Percentiles rank a stretch among this genome's conserved stretches.
phyloP scores from a whole-genome alignment of 164 flowering plant species.

The Vitis cinerea region DNA sequence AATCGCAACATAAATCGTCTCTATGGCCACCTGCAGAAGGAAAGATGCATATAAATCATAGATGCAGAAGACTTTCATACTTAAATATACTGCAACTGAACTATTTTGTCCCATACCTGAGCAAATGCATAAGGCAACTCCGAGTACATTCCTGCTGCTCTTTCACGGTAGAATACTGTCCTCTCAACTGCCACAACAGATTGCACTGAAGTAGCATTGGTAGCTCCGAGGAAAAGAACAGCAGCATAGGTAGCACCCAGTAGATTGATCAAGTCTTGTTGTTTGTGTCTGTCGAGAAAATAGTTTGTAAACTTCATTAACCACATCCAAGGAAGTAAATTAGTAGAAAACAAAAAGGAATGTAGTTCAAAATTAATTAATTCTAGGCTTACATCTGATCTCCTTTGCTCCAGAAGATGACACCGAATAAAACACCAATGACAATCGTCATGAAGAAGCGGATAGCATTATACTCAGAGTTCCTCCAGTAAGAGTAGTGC shows the following conservation, averaged over 20 bases:
- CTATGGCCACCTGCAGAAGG: constrained; percentile 44
- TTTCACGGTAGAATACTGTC: no score
- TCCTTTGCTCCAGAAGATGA: constrained; percentile 57
- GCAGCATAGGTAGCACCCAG: constrained; percentile 59
- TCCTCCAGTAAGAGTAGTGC: constrained; percentile 61
- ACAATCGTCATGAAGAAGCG: constrained; percentile 44
- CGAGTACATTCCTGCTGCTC: constrained; percentile 3
- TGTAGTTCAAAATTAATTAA: background rate
- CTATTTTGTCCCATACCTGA: no score
- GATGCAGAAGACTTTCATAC: no score
- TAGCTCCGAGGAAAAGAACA: constrained; percentile 49
- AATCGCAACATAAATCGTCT: constrained; percentile 24
- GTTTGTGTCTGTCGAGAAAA: constrained; percentile 30
- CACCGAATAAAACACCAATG: constrained; percentile 48
- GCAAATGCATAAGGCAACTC: no score
- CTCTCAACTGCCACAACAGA: no score
- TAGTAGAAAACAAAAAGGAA: background rate
- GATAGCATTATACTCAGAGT: constrained; percentile 48
- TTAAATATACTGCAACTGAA: no score
- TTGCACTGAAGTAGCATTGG: constrained; percentile 24
- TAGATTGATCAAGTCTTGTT: constrained; percentile 54
- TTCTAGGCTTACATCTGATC: constrained; percentile 35
- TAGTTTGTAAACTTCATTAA: no score
- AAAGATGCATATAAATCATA: no score
- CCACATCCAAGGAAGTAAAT: no score